Conservation (phyloP, 306 rosid species). For the Castanea sativa region DNA sequence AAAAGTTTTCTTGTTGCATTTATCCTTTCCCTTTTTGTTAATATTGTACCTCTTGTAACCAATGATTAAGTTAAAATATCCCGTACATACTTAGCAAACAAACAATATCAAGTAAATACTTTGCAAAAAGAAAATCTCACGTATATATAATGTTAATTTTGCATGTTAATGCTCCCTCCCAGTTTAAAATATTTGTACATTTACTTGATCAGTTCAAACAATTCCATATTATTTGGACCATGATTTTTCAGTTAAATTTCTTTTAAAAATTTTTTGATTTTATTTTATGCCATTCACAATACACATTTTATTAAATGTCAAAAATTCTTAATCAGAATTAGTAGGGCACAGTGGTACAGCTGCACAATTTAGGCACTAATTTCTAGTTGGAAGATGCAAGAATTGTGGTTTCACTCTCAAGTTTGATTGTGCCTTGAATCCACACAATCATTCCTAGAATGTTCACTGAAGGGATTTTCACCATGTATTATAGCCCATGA, state of each 20-base stretch:
- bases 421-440: too few species aligned
- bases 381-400: constrained; percentile 89
- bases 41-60: too few species aligned
- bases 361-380: constrained; percentile 66
- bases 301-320: neutral
- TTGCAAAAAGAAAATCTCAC: neutral
- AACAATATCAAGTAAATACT: too few species aligned
- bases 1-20: too few species aligned
- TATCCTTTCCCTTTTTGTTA: too few species aligned
- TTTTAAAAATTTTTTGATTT: neutral
- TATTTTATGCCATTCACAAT: constrained; percentile 19
- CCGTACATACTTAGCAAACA: too few species aligned
- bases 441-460: too few species aligned
- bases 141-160: neutral
- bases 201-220: neutral
- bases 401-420: constrained; percentile 45
- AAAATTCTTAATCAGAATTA: constrained; percentile 59
- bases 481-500: too few species aligned
- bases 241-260: neutral
- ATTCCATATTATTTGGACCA: neutral
- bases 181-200: neutral
- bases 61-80: too few species aligned
- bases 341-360: constrained; percentile 92
- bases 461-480: too few species aligned
- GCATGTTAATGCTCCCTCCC: neutral